Percentiles rank a stretch among this genome's conserved stretches.
These are phyloP conservation scores for Nemania serpens DNA, from an alignment of 2,329 filamentous ascomycete species.

Conservation along the genomic window DNA sequence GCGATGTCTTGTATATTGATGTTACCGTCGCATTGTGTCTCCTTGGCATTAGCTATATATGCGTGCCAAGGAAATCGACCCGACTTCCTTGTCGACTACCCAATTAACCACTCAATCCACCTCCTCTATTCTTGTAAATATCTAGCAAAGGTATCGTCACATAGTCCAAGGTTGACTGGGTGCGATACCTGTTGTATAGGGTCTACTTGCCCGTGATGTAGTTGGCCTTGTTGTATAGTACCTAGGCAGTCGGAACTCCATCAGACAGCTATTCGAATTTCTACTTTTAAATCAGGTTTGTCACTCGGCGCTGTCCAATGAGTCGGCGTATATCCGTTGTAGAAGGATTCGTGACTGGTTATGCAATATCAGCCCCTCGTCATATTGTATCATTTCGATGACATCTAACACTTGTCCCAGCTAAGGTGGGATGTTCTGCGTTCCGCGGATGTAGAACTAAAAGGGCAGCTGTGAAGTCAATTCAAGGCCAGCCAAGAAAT, in stretches of 20 bases:
- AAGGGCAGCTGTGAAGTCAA: constrained; percentile 25
- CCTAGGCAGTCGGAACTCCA: neutral
- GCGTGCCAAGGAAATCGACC: constrained; percentile 12
- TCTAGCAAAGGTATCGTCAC: constrained; percentile 1
- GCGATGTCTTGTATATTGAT: constrained; percentile 1
- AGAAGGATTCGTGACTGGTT: too few relatives aligned
- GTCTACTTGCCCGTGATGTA: neutral
- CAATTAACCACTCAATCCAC: constrained; percentile 11
- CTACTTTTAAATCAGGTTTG: neutral
- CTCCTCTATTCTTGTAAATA: neutral
- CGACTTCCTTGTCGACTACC: neutral
- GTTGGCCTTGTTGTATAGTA: too few relatives aligned
- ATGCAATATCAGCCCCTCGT: neutral
- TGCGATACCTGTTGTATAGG: neutral
- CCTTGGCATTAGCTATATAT: constrained; percentile 5
- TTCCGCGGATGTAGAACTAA: constrained; percentile 15
- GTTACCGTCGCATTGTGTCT: neutral
- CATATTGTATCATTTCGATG: constrained; percentile 24
- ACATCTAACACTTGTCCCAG: constrained; percentile 7
- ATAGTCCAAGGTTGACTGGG: neutral
- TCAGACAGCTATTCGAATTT: neutral
- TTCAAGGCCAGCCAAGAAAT: constrained; percentile 25
- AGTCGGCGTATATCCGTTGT: neutral
- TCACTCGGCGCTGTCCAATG: neutral
- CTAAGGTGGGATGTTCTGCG: constrained; percentile 1